Evolutionary conservation across 192 early-diverging fungal genomes (phyloP).

Genomic region (Coemansia asiatica): DNA sequence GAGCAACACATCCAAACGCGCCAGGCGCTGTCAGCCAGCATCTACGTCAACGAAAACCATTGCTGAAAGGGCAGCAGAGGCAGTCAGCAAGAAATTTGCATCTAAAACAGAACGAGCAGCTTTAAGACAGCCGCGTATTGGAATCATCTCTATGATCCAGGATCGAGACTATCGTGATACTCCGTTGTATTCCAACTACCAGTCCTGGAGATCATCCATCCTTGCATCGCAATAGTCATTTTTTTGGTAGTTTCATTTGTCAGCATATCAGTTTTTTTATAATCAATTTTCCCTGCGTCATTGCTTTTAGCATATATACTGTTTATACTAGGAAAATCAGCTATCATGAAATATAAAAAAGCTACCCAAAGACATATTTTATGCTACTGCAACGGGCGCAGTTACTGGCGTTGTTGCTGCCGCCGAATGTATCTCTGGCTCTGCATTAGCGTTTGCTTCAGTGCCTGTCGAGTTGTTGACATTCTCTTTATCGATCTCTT

Average conservation of each 20-base stretch:
- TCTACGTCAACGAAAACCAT: background rate
- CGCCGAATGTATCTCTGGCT: background rate
- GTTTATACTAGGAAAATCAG: no score
- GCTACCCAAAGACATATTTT: background rate
- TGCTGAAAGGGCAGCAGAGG: background rate
- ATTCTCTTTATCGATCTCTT: background rate
- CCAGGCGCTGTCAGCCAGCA: background rate
- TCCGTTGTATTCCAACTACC: constrained; percentile 37
- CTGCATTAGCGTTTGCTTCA: background rate
- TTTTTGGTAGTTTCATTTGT: background rate
- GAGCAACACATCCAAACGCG: background rate
- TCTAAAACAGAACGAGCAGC: background rate
- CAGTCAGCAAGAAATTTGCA: background rate
- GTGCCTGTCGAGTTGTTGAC: background rate
- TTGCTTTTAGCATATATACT: no score
- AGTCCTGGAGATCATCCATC: constrained; percentile 20
- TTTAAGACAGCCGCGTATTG: constrained; percentile 33
- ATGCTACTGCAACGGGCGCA: constrained; percentile 15
- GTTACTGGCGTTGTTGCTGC: constrained; percentile 11
- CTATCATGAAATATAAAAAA: background rate
- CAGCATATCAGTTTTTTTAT: no score
- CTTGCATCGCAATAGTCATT: constrained; percentile 6
- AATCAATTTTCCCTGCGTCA: no score
- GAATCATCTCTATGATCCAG: constrained; percentile 43
- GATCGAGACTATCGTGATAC: constrained; percentile 40